Evolutionary conservation across 2,329 filamentous ascomycete species (phyloP).

Genomic region (Aureobasidium vineae): DNA sequence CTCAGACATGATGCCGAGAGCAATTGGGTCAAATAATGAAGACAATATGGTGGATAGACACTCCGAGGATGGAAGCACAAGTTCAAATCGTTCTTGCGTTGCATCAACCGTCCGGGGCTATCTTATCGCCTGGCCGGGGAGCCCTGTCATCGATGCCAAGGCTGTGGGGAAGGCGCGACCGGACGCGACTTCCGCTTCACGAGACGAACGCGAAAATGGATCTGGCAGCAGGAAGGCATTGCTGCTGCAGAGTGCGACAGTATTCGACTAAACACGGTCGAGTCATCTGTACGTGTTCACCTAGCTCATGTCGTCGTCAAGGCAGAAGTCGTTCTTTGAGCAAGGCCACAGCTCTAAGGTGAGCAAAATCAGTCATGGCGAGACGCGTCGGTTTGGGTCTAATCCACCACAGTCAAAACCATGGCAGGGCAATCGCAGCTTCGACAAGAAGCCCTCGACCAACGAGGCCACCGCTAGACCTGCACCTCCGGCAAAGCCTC

Average conservation of each 20-base stretch:
- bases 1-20: neutral
- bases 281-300: neutral
- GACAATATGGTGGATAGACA: neutral
- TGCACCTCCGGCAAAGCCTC: slow-evolving; percentile 37
- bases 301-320: slow-evolving; percentile 46
- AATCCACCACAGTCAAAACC: slow-evolving; percentile 25
- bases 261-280: neutral
- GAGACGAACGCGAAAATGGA: slow-evolving; percentile 4
- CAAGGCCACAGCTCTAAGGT: slow-evolving; percentile 47
- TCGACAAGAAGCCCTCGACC: slow-evolving; percentile 32
- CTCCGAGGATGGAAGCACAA: neutral
- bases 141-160: neutral
- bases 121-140: neutral
- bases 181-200: slow-evolving; percentile 11
- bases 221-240: slow-evolving; percentile 8
- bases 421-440: slow-evolving; percentile 26
- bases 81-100: neutral
- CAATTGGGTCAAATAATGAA: neutral
- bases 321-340: slow-evolving; percentile 54
- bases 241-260: neutral
- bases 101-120: neutral
- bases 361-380: slow-evolving; percentile 21
- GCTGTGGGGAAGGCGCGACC: slow-evolving; percentile 9
- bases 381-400: neutral
- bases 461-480: neutral